These are phyloP conservation scores for Paracoccidioides lutzii DNA, from an alignment of 2,329 filamentous ascomycete species.

Conservation along the genomic window DNA sequence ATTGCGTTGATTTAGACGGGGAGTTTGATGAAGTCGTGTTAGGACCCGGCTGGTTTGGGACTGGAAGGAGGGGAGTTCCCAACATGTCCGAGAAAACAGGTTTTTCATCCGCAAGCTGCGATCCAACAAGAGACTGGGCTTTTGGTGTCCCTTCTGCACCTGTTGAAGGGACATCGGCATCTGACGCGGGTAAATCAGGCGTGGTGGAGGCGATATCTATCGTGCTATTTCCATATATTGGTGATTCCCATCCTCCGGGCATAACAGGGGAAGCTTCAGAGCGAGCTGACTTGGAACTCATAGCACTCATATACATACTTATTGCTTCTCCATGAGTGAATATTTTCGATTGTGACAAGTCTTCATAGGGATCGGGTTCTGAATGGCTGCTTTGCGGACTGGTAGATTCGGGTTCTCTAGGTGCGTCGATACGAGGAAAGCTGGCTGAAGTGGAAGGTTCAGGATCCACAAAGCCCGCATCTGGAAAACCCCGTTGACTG, in stretches of 20 bases:
- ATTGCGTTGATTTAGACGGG: conserved; percentile 9
- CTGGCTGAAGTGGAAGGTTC: not conserved
- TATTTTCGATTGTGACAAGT: conserved; percentile 34
- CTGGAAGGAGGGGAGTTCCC: conserved; percentile 6
- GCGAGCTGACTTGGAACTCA: conserved; percentile 31
- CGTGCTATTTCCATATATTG: conserved; percentile 10
- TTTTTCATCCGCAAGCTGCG: conserved; percentile 9
- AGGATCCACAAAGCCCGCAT: not conserved
- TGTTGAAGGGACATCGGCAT: conserved; percentile 1
- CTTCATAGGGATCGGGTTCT: conserved; percentile 12
- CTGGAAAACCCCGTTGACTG: not conserved
- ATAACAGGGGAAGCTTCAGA: conserved; percentile 22
- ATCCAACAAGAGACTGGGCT: conserved; percentile 13
- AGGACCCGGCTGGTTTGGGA: not conserved
- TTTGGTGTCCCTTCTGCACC: conserved; percentile 19
- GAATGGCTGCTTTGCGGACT: not conserved
- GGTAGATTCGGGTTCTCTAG: not conserved
- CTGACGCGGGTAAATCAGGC: not conserved
- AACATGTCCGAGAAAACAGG: conserved; percentile 1
- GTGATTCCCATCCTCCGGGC: conserved; percentile 32
- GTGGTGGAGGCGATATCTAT: conserved; percentile 3
- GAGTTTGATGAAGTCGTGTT: not conserved
- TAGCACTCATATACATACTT: conserved; percentile 44
- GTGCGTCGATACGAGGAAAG: not conserved
- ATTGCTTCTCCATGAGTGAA: conserved; percentile 39